Conservation (phyloP, 371 early-diverging fungal species). For the Apophysomyces variabilis region DNA sequence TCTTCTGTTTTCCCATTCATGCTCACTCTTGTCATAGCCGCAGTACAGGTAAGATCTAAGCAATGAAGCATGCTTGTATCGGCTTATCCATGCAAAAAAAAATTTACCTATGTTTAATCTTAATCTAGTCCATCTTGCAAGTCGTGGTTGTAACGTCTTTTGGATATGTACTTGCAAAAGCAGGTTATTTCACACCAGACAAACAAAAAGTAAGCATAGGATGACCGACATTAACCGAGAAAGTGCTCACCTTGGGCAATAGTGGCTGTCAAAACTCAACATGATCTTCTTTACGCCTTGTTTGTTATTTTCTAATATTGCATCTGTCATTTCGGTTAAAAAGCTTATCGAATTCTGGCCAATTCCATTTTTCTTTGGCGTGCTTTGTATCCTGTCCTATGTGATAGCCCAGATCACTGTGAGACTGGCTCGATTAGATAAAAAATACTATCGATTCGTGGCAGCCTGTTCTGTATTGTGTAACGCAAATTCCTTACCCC, state of each 20-base stretch:
- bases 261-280: constrained; percentile 75
- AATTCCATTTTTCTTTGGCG: constrained; percentile 65
- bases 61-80: background rate
- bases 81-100: background rate
- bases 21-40: constrained; percentile 11
- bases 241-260: constrained; percentile 8
- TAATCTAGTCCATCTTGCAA: constrained; percentile 55
- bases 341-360: constrained; percentile 74
- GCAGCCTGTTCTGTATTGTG: constrained; percentile 70
- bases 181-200: constrained; percentile 48
- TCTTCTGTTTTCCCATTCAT: background rate
- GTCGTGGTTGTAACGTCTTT: constrained; percentile 52
- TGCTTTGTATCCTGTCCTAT: constrained; percentile 46
- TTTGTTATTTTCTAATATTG: constrained; percentile 75
- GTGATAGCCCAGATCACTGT: constrained; percentile 41
- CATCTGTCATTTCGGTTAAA: constrained; percentile 61
- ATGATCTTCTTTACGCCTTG: constrained; percentile 79
- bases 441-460: constrained; percentile 64
- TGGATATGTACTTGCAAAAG: constrained; percentile 50
- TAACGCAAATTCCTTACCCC: constrained; percentile 77
- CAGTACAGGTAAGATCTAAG: constrained; percentile 3
- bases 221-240: background rate
- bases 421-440: constrained; percentile 52
- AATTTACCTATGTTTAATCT: background rate
- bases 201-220: constrained; percentile 53